These are phyloP conservation scores for Arachnomyces sp. DNA, from an alignment of 2,329 filamentous ascomycete species.

Conservation along the genomic window DNA sequence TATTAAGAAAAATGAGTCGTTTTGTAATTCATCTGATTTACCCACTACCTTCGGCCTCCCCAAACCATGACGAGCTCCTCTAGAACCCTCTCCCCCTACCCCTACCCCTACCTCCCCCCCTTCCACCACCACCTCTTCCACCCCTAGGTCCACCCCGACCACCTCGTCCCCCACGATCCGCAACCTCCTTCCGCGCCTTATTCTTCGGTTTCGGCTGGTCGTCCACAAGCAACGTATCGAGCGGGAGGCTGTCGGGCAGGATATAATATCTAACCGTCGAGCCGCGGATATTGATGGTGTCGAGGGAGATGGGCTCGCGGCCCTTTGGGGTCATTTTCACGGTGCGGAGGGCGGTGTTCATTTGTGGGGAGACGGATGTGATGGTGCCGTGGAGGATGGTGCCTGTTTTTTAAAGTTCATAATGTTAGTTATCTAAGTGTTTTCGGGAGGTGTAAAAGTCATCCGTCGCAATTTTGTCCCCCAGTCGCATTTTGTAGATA, in stretches of 20 bases:
- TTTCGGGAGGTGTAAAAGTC: constrained; percentile 19
- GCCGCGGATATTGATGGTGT: constrained; percentile 94
- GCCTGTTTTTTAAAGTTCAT: constrained; percentile 46
- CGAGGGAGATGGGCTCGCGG: constrained; percentile 78
- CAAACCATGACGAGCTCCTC: constrained; percentile 1
- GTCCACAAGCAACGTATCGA: constrained; percentile 92
- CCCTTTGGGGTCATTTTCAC: constrained; percentile 94
- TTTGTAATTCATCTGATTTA: neutral
- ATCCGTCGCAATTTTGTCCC: constrained; percentile 35
- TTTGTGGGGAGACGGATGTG: constrained; percentile 90
- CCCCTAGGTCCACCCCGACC: constrained; percentile 41
- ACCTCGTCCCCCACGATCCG: constrained; percentile 45
- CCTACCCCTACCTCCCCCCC: constrained; percentile 45
- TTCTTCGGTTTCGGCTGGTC: constrained; percentile 99
- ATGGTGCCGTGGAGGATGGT: constrained; percentile 97
- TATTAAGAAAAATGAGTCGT: neutral
- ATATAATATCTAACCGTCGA: constrained; percentile 96
- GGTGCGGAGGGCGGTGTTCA: constrained; percentile 93
- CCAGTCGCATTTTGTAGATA: no score
- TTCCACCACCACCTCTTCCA: constrained; percentile 43
- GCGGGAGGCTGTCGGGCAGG: constrained; percentile 85
- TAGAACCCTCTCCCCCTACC: constrained; percentile 47
- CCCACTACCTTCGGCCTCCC: neutral
- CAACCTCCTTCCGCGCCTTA: constrained; percentile 87
- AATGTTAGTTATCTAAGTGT: neutral